phyloP scores from a whole-genome alignment of 2,329 filamentous ascomycete genomes.

The Aspergillus latus region DNA sequence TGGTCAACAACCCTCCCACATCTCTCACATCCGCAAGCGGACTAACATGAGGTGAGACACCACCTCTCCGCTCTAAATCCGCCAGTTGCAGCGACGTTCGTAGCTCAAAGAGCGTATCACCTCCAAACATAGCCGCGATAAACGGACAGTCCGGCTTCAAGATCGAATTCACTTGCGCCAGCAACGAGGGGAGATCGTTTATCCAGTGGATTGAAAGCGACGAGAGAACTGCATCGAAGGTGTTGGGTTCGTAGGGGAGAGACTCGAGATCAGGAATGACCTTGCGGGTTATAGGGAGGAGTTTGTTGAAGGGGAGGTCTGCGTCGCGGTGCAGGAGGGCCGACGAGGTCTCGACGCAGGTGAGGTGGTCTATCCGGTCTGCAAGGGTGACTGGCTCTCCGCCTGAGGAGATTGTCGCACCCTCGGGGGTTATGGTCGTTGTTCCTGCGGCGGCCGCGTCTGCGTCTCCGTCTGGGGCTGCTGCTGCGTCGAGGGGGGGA shows the following conservation, averaged over 20 bases:
- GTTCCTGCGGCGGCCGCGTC: background rate
- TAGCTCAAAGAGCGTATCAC: conserved; percentile 89
- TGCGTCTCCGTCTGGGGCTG: background rate
- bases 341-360: conserved; percentile 78
- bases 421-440: conserved; percentile 1
- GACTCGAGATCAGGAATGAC: conserved; percentile 68
- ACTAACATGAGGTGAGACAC: conserved; percentile 85
- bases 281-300: conserved; percentile 69
- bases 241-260: conserved; percentile 70
- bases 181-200: conserved; percentile 85
- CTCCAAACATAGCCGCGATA: conserved; percentile 93
- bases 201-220: conserved; percentile 94
- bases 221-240: conserved; percentile 87
- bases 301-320: conserved; percentile 63
- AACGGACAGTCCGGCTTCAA: conserved; percentile 91
- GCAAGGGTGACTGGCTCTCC: conserved; percentile 59
- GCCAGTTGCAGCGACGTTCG: conserved; percentile 91
- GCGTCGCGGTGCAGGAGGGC: conserved; percentile 78
- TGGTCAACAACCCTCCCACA: conserved; percentile 80
- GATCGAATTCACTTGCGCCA: conserved; percentile 80
- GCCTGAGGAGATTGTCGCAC: background rate
- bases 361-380: conserved; percentile 69
- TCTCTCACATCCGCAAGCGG: conserved; percentile 91
- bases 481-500: conserved; percentile 28
- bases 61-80: conserved; percentile 85